phyloP scores from a whole-genome alignment of 208 protist genomes.

The Crithidia bombi region DNA sequence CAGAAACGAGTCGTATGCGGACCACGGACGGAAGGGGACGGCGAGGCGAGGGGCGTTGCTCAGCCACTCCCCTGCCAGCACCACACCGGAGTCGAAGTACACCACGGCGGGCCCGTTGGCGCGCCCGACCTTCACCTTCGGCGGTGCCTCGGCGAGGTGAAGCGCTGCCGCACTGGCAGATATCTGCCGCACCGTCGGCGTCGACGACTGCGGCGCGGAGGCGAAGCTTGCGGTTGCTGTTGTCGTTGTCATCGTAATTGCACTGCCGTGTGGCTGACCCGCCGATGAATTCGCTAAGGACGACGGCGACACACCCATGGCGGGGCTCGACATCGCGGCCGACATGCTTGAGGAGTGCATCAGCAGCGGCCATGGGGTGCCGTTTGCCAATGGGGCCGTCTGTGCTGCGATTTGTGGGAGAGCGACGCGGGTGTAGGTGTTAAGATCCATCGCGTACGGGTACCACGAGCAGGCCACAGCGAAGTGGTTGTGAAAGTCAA shows the following conservation, averaged over 20 bases:
- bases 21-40: conserved; percentile 62
- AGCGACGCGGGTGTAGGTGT: conserved; percentile 26
- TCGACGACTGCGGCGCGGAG: not conserved
- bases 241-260: not conserved
- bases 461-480: conserved; percentile 30
- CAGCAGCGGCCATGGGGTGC: conserved; percentile 32
- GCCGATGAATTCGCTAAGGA: not conserved
- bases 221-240: not conserved
- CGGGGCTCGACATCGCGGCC: not conserved
- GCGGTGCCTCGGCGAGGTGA: conserved; percentile 23
- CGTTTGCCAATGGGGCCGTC: conserved; percentile 22
- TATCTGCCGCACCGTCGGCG: conserved; percentile 21
- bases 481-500: conserved; percentile 38
- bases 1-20: conserved; percentile 56
- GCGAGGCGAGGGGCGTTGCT: conserved; percentile 64
- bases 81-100: conserved; percentile 70
- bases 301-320: not conserved
- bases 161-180: conserved; percentile 19
- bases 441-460: conserved; percentile 24
- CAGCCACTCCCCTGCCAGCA: conserved; percentile 53
- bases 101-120: conserved; percentile 48
- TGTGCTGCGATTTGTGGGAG: conserved; percentile 26
- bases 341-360: conserved; percentile 28
- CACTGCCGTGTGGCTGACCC: no score
- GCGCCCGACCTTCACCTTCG: conserved; percentile 36